Conservation (phyloP, 306 rosid genomes). For the cucumber (Cucumis sativus) region Cucumber_9930_V3 NC_026658.2:15771501-15772000, state of each 20-base stretch:
- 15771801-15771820: conserved; percentile 1
- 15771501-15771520: background rate
- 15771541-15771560: background rate
- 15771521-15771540: background rate
- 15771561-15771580: background rate
- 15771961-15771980: background rate
- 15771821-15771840: conserved; percentile 2
- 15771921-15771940: background rate
- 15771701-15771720: conserved; percentile 7
- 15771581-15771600: background rate
- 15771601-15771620: background rate
- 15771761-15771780: background rate
- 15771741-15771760: background rate
- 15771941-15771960: background rate
- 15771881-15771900: background rate
- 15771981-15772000: background rate
- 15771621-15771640: conserved; percentile 10
- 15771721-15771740: background rate
- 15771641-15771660: conserved; percentile 10
- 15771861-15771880: background rate
- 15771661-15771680: conserved; percentile 13
- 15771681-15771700: conserved; percentile 12
- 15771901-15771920: background rate
- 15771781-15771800: conserved; percentile 1
- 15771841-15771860: background rate